Evolutionary conservation across 306 rosid genomes (phyloP).

Genomic region (Lotus japonicus): DNA sequence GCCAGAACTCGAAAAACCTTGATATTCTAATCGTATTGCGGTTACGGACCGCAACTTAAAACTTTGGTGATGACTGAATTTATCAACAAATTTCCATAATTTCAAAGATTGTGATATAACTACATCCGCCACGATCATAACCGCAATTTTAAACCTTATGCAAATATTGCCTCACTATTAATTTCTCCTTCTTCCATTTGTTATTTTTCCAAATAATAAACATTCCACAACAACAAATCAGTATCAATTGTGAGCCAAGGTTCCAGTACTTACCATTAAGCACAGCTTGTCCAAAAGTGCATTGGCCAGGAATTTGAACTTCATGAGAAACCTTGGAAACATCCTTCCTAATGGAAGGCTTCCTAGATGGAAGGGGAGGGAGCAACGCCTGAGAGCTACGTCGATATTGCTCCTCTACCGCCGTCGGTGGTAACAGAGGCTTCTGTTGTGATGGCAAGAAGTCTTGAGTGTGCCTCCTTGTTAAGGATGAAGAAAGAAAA

Average conservation of each 20-base stretch:
- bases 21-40: no score
- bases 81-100: no score
- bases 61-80: no score
- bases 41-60: no score
- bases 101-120: no score
- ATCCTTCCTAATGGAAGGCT: slow-evolving; percentile 43
- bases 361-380: slow-evolving; percentile 42
- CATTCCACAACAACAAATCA: neutral
- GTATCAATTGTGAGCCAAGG: neutral
- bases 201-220: neutral
- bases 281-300: slow-evolving; percentile 75
- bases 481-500: slow-evolving; percentile 58
- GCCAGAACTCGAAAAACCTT: no score
- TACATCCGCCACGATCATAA: no score
- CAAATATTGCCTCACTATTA: neutral
- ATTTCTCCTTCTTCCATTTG: neutral
- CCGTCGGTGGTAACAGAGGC: slow-evolving; percentile 36
- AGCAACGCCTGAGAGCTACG: slow-evolving; percentile 36
- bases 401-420: slow-evolving; percentile 32
- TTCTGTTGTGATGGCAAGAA: slow-evolving; percentile 33
- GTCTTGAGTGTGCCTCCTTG: slow-evolving; percentile 68
- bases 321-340: slow-evolving; percentile 52
- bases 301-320: slow-evolving; percentile 50
- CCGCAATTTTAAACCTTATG: no score
- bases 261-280: slow-evolving; percentile 55